Conservation (phyloP, 2,329 filamentous ascomycete genomes). For the Pseudofabraea citricarpa region DNA sequence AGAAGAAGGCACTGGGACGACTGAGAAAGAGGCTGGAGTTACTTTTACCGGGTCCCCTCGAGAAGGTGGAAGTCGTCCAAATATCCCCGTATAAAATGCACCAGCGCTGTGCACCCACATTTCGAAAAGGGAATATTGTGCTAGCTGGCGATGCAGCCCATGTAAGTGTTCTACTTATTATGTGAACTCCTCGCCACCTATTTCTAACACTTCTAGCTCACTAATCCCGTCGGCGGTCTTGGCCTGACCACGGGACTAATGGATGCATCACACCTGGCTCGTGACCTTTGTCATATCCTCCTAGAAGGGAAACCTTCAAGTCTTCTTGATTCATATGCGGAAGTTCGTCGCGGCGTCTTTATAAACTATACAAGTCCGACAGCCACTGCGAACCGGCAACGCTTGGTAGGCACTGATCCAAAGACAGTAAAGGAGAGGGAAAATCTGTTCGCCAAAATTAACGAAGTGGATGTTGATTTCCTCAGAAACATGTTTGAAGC, state of each 20-base stretch:
- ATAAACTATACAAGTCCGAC: slow-evolving; percentile 20
- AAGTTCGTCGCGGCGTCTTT: background rate
- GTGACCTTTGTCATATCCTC: background rate
- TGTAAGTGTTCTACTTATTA: slow-evolving; percentile 1
- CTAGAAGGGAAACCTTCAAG: background rate
- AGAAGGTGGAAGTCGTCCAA: slow-evolving; percentile 20
- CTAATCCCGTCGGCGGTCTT: slow-evolving; percentile 33
- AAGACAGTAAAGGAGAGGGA: background rate
- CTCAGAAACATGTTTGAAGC: background rate
- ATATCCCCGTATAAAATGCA: slow-evolving; percentile 58
- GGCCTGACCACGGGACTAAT: slow-evolving; percentile 43
- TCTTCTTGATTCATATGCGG: slow-evolving; percentile 3
- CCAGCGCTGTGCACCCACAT: slow-evolving; percentile 51
- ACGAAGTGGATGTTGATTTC: background rate
- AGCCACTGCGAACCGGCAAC: slow-evolving; percentile 33
- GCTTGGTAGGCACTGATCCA: slow-evolving; percentile 28
- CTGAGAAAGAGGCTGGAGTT: background rate
- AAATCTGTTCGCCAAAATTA: background rate
- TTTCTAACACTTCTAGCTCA: slow-evolving; percentile 8
- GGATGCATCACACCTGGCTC: slow-evolving; percentile 26
- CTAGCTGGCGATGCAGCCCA: slow-evolving; percentile 59
- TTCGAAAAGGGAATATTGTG: slow-evolving; percentile 52
- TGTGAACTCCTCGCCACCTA: background rate
- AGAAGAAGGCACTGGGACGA: background rate
- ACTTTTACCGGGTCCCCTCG: slow-evolving; percentile 13